Evolutionary conservation across 805 yeast genomes (phyloP).

Genomic region (Saccharomycopsis babjevae): DNA sequence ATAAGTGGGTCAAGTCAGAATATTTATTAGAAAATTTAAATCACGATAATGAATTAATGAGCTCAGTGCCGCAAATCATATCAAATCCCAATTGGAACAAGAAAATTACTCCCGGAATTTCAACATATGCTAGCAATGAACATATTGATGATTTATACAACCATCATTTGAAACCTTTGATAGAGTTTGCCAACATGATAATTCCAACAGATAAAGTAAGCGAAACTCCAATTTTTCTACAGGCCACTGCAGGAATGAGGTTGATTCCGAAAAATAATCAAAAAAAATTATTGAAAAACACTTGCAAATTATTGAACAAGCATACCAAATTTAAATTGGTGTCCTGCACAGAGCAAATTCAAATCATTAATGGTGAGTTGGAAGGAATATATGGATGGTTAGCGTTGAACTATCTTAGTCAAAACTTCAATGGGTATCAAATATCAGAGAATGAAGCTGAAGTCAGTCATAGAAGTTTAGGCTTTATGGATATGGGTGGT

Average conservation of each 20-base stretch:
- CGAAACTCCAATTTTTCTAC: conserved; percentile 78
- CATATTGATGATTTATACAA: conserved; percentile 43
- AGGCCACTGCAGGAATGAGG: conserved; percentile 97
- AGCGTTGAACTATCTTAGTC: conserved; percentile 75
- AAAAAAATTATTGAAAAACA: conserved; percentile 40
- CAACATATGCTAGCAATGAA: conserved; percentile 48
- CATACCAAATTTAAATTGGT: conserved; percentile 44
- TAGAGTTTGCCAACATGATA: conserved; percentile 57
- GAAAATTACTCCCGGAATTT: conserved; percentile 79
- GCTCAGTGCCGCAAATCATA: conserved; percentile 57
- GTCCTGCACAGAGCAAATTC: conserved; percentile 61
- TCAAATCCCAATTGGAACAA: conserved; percentile 60
- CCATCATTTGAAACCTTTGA: conserved; percentile 54
- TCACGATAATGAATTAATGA: conserved; percentile 27
- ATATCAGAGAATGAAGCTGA: conserved; percentile 22
- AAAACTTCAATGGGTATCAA: conserved; percentile 42
- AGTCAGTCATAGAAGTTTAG: conserved; percentile 48
- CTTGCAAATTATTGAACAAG: conserved; percentile 47
- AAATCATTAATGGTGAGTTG: conserved; percentile 85
- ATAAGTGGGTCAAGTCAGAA: conserved; percentile 59
- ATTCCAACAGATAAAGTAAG: conserved; percentile 53
- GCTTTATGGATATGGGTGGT: conserved; percentile 99
- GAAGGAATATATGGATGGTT: conserved; percentile 97
- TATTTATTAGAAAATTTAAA: conserved; percentile 24
- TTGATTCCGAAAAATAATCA: conserved; percentile 49